phyloP scores from a whole-genome alignment of 768 basidiomycete genomes.

The Auricularia cornea region DNA sequence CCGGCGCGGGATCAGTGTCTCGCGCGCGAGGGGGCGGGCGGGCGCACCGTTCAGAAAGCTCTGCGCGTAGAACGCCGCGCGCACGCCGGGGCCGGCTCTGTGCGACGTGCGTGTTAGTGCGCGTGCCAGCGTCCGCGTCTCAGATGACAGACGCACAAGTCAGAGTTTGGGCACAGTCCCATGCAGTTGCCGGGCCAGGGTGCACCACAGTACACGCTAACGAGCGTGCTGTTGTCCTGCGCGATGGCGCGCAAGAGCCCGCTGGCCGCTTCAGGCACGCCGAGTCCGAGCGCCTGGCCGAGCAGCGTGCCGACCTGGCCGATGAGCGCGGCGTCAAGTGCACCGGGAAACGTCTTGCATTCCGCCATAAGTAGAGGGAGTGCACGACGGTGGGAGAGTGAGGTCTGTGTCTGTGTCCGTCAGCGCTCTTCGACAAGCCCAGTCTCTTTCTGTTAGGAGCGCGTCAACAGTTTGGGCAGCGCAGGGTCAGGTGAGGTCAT shows the following conservation, averaged over 20 bases:
- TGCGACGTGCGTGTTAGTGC: background rate
- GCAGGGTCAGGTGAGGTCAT: too few relatives aligned
- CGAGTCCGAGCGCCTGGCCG: background rate
- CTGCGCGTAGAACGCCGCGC: slow-evolving; percentile 1
- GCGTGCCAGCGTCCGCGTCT: background rate
- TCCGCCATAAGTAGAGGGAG: too few relatives aligned
- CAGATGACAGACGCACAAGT: background rate
- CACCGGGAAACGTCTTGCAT: too few relatives aligned
- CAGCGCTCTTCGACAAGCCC: too few relatives aligned
- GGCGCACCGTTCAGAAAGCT: background rate
- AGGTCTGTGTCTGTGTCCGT: too few relatives aligned
- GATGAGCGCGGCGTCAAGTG: too few relatives aligned
- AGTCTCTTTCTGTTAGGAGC: too few relatives aligned
- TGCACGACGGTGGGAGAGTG: too few relatives aligned
- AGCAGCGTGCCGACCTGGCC: background rate
- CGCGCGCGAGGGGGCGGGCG: background rate
- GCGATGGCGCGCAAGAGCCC: background rate
- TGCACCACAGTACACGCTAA: background rate
- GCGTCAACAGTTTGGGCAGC: too few relatives aligned
- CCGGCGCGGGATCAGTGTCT: background rate
- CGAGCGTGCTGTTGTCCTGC: background rate
- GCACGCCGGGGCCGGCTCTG: background rate
- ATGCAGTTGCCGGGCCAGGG: background rate
- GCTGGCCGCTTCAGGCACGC: background rate
- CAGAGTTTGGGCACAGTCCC: background rate